Base-by-base conservation (phyloP, 345 rosid species). In the Salix arbutifolia region DNA sequence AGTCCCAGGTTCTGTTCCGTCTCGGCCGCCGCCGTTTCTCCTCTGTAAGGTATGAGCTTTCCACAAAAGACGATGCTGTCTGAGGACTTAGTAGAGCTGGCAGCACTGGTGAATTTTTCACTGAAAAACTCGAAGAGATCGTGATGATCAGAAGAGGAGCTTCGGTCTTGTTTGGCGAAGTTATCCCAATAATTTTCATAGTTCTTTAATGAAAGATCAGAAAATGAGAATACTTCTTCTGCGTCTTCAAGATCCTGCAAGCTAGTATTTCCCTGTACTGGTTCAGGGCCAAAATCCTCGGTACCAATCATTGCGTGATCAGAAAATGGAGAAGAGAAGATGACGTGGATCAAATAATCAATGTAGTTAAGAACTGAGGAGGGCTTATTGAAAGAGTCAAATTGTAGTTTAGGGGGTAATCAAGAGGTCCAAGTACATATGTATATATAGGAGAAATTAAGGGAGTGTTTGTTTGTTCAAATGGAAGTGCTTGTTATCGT, bases 61-160 rank as follows among this genome's bases (percentile, higher is more conserved):
- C 93, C 93, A 17, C 91, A 90, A 42, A 90, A 90, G 62, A 90
- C 65, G 81, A 85, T 74, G 75, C 28, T 78, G 9, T 82, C 79
- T 50, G 66, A 62, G 9, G 72, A 72, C 44, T 71, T 40, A n/a
- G 8, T 6, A 40, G 90, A 62, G 11, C 83, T 72, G 4, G 73
- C 4, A 21, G 60, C 58, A 53, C 60, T 48, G 61, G 52, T 2
- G 6, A 11, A 7, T 3, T 85, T 85, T 19, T 42, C 70, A 37
- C 78, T 81, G 44, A 35, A 78, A 83, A 90, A 90, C 80, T 88
- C 88, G 5, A 90, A 90, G 25, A 77, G 60, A 61, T 88, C 88
- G 9, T 71, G 80, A 69, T 83, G 78, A 18, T 74, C 21, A 60
- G 17, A 23, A 19, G 67, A 53, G 30, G 68, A 18, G 44, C 62